Conservation (phyloP, 345 rosid genomes). For the Lepidium aucheri region DNA sequence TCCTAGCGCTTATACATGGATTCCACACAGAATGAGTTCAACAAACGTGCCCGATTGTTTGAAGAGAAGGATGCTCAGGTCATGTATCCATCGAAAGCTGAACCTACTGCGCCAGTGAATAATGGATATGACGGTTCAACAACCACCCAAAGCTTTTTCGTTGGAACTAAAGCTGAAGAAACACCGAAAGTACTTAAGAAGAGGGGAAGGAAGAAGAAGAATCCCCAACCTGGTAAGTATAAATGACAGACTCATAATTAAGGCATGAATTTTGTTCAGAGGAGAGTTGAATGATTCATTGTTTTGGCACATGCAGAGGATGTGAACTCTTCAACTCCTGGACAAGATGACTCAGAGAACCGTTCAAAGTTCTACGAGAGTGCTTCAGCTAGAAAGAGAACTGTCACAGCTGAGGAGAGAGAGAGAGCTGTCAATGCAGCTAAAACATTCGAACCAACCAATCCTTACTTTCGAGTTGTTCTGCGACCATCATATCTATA, state of each 20-base stretch:
- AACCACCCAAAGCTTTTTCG: constrained; percentile 42
- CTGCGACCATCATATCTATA: constrained; percentile 75
- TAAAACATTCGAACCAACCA: constrained; percentile 56
- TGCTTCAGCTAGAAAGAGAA: constrained; percentile 70
- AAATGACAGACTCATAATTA: not conserved
- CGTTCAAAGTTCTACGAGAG: constrained; percentile 56
- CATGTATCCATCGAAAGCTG: constrained; percentile 23
- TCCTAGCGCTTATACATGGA: constrained; percentile 23
- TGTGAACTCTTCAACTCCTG: constrained; percentile 28
- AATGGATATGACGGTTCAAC: constrained; percentile 35
- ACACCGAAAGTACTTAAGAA: constrained; percentile 41
- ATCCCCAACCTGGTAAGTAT: constrained; percentile 54
- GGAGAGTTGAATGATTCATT: not conserved
- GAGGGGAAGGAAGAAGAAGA: constrained; percentile 60
- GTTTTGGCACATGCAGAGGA: constrained; percentile 29
- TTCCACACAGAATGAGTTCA: constrained; percentile 30
- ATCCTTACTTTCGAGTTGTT: constrained; percentile 78
- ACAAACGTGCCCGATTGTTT: constrained; percentile 49
- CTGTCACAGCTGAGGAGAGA: constrained; percentile 70
- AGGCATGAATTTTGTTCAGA: not conserved
- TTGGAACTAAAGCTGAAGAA: constrained; percentile 32
- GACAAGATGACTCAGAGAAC: constrained; percentile 41
- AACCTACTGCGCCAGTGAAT: constrained; percentile 16
- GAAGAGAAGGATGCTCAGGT: constrained; percentile 50
- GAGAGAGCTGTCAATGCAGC: constrained; percentile 61